Percentiles rank a stretch among this genome's conserved stretches.
Evolutionary conservation across 2,329 filamentous ascomycete genomes (phyloP).

Genomic region (Beauveria sp.): DNA sequence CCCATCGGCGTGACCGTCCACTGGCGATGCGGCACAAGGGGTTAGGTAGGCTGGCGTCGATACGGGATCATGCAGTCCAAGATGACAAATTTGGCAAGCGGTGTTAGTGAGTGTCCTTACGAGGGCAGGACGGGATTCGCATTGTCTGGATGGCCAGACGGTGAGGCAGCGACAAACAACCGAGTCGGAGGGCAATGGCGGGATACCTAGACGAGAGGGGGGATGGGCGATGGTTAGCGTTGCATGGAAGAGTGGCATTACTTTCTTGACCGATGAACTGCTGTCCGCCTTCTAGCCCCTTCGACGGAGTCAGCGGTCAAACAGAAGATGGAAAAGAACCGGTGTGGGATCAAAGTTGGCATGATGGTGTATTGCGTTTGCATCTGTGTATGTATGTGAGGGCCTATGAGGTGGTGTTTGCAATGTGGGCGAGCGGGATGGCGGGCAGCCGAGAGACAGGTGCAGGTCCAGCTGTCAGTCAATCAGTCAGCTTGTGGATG

Average conservation of each 20-base stretch:
- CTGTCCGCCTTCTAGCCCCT: neutral
- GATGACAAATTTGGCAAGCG: neutral
- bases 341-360: conserved; percentile 2
- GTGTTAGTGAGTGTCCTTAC: neutral
- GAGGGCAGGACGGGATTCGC: neutral
- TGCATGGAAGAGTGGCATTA: conserved; percentile 5
- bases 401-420: neutral
- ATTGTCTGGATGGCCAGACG: neutral
- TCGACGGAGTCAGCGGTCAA: conserved; percentile 5
- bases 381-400: neutral
- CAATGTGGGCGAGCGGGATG: conserved; percentile 1
- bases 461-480: neutral
- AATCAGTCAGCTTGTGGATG: neutral
- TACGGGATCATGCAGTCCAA: neutral
- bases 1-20: neutral
- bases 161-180: neutral
- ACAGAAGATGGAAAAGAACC: conserved; percentile 4
- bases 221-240: neutral
- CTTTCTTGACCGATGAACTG: conserved; percentile 9
- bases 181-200: neutral
- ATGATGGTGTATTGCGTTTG: neutral
- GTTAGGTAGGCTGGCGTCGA: neutral
- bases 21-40: neutral
- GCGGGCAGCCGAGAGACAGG: neutral
- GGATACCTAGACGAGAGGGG: neutral